phyloP scores from a whole-genome alignment of 306 rosid species.

The Prinsepia uniflora region DNA sequence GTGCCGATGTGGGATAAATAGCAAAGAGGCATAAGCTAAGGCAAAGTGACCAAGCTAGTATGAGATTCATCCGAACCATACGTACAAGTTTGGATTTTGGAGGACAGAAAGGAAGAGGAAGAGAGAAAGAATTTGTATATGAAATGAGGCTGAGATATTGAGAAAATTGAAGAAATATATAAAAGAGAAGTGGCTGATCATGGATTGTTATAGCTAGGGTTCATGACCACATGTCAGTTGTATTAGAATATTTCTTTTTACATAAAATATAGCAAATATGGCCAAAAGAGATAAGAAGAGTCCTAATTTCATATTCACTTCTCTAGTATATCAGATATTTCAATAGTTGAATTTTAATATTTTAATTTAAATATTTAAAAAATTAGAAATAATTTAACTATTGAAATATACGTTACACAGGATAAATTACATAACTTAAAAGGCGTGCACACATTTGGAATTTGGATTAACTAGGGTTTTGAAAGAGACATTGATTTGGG shows the following conservation, averaged over 20 bases:
- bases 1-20: slow-evolving; percentile 44
- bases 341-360: too few species aligned
- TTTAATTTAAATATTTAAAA: too few species aligned
- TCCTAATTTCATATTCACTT: neutral
- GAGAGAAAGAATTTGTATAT: neutral
- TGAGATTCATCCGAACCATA: slow-evolving; percentile 44
- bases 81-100: neutral
- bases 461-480: neutral
- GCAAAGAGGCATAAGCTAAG: slow-evolving; percentile 31
- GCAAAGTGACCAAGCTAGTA: slow-evolving; percentile 34
- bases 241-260: neutral
- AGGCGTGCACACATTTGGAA: neutral
- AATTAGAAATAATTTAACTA: too few species aligned
- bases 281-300: neutral
- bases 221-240: slow-evolving; percentile 5
- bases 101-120: neutral
- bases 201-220: neutral
- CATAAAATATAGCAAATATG: neutral
- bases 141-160: neutral
- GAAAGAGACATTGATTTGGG: slow-evolving; percentile 35
- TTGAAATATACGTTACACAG: too few species aligned
- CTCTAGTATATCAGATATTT: too few species aligned
- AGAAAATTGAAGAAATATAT: neutral
- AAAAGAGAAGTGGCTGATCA: neutral
- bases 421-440: neutral